These are phyloP conservation scores for Nemania bipapillata DNA, from an alignment of 2,329 filamentous ascomycete species.

Conservation along the genomic window DNA sequence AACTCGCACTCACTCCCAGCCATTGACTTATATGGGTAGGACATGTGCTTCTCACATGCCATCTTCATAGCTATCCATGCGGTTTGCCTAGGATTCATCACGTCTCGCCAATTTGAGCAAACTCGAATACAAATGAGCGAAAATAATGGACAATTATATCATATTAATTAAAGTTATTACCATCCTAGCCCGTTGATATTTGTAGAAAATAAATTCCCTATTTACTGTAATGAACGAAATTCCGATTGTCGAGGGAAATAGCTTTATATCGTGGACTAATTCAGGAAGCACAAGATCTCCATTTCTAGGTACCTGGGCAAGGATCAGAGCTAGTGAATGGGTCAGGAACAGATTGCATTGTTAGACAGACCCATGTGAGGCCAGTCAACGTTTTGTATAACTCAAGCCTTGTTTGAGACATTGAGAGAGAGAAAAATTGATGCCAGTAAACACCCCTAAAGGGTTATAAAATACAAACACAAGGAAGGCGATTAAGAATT, in stretches of 20 bases:
- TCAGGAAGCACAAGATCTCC: background rate
- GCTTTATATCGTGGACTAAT: background rate
- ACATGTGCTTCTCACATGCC: constrained; percentile 17
- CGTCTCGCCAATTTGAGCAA: background rate
- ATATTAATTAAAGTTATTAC: background rate
- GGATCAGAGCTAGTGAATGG: background rate
- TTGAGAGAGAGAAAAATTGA: background rate
- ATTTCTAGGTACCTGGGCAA: background rate
- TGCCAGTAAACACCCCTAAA: no score
- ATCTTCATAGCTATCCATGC: background rate
- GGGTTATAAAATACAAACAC: background rate
- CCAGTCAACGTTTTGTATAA: constrained; percentile 4
- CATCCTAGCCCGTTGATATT: background rate
- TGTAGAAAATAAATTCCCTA: background rate
- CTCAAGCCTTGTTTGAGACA: background rate
- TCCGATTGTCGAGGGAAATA: background rate
- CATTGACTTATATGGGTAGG: background rate
- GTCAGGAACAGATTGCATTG: constrained; percentile 20
- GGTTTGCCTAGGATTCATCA: background rate
- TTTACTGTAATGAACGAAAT: no score
- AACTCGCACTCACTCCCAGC: background rate
- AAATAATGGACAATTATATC: background rate
- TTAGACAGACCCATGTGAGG: constrained; percentile 24
- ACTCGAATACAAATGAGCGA: background rate
- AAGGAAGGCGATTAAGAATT: background rate